Evolutionary conservation across 768 basidiomycete genomes (phyloP).

Genomic region (Mycena amicta): DNA sequence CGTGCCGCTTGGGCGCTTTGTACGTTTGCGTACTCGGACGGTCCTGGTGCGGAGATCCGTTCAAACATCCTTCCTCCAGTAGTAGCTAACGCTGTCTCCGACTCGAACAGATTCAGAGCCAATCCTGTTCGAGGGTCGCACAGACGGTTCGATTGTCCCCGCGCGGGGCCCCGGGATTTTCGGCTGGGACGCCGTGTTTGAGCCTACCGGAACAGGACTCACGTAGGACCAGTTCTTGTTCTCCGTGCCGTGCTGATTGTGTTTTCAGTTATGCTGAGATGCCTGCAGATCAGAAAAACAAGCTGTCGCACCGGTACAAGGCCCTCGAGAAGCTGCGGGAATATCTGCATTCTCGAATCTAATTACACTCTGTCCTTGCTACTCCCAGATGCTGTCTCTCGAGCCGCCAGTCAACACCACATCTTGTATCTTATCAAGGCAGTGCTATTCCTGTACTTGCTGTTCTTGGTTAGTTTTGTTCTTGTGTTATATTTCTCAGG

Average conservation of each 20-base stretch:
- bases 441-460: no score
- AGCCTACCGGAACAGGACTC: constrained; percentile 71
- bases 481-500: no score
- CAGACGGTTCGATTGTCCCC: constrained; percentile 87
- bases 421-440: no score
- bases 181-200: constrained; percentile 91
- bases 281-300: constrained; percentile 67
- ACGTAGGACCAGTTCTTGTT: constrained; percentile 62
- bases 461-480: no score
- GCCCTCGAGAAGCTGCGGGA: constrained; percentile 69
- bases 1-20: constrained; percentile 88
- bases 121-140: constrained; percentile 77
- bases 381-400: no score
- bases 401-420: no score
- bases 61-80: constrained; percentile 1
- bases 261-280: constrained; percentile 72
- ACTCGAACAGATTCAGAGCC: constrained; percentile 57
- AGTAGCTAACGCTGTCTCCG: neutral
- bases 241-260: neutral
- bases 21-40: constrained; percentile 92
- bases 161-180: constrained; percentile 78
- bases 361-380: no score
- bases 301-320: constrained; percentile 71
- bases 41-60: constrained; percentile 53
- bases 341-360: no score